Base-by-base conservation (phyloP, 495 filamentous ascomycete species). In the Penicillium ochrochloron region DNA sequence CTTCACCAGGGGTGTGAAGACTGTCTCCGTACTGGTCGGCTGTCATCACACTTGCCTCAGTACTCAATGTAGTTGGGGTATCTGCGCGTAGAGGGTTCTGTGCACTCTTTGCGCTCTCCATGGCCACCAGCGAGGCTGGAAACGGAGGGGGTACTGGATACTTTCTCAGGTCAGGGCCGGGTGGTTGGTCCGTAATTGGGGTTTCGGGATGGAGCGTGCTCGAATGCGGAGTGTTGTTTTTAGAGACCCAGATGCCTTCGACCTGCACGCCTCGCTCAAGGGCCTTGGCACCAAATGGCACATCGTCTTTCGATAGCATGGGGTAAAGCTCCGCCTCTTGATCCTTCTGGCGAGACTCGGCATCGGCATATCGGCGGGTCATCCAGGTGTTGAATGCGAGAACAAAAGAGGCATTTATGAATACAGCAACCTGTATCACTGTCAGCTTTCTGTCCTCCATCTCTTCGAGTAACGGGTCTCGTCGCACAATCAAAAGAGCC, bases 211-310 rank as follows among this genome's bases (percentile, higher is more conserved):
- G 61, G 39, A 69, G 62, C 23, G 71, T 72, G 54, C 74, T 80
- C 9, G 57, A 63, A 9, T 42, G 23, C 25, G 74, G 41, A 10
- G 89, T 90, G 37, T 83, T 86, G 14, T 83, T 80, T 34, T 85
- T 78, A 15, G 92, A 94, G 27, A 93, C 90, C 88, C 92, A 97
- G 56, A 97, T 93, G 7, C 93, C 95, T 64, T 96, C 91, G 14
- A 96, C 86, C 69, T 92, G 86, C 25, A 97, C 82, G 14, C 93
- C 94, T 65, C 85, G 91, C 71, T 99, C 90, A 33, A 99, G 84
- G 17, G 94, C 94, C 68, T 90, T 88, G 34, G 96, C 88, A 27
- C 95, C 95, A 69, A 97, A 99, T 4, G 92, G 94, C 52, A 96
- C 85, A 15, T 92, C 88, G 59, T 86, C 69, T 71, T 74, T 73